These are phyloP conservation scores for Coniferiporia sulphurascens DNA, from an alignment of 1,284 basidiomycete species.

Conservation along the genomic window DNA sequence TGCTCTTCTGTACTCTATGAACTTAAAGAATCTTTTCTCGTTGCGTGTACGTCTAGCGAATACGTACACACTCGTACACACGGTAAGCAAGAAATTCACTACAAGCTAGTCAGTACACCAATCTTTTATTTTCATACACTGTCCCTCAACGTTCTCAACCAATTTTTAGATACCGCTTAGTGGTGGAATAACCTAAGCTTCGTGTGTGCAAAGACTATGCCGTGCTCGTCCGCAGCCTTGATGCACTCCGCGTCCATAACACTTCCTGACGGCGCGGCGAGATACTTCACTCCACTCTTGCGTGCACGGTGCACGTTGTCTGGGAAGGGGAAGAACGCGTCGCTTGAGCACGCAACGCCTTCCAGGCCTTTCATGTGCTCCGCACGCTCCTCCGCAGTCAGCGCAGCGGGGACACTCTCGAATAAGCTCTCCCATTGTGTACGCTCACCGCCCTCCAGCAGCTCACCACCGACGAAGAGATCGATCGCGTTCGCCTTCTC, in stretches of 20 bases:
- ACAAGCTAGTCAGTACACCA: neutral
- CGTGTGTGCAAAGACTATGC: slow-evolving; percentile 86
- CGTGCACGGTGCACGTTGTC: slow-evolving; percentile 95
- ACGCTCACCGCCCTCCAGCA: slow-evolving; percentile 84
- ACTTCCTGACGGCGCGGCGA: slow-evolving; percentile 92
- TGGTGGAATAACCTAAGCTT: slow-evolving; percentile 80
- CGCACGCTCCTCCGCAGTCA: slow-evolving; percentile 71
- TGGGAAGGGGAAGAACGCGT: slow-evolving; percentile 99
- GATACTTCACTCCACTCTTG: slow-evolving; percentile 88
- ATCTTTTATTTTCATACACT: neutral
- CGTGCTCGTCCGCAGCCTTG: slow-evolving; percentile 89
- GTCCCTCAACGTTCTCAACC: neutral
- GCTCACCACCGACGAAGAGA: slow-evolving; percentile 89
- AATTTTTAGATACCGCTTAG: slow-evolving; percentile 40
- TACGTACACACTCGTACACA: too few relatives aligned
- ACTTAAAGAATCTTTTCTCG: too few relatives aligned
- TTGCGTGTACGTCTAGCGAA: too few relatives aligned
- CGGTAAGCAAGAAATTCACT: too few relatives aligned
- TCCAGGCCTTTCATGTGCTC: slow-evolving; percentile 70
- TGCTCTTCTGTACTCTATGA: too few relatives aligned
- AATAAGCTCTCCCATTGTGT: slow-evolving; percentile 91
- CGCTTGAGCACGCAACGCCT: slow-evolving; percentile 89
- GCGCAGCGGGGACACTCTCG: slow-evolving; percentile 63
- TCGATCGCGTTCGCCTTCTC: slow-evolving; percentile 99
- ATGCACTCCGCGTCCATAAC: slow-evolving; percentile 97